A percentile compares a stretch with the other conserved stretches of the same genome.
These are phyloP conservation scores for Dictyostelium capitatum DNA, from an alignment of 78 protist genomes.

Conservation along the genomic window DNA sequence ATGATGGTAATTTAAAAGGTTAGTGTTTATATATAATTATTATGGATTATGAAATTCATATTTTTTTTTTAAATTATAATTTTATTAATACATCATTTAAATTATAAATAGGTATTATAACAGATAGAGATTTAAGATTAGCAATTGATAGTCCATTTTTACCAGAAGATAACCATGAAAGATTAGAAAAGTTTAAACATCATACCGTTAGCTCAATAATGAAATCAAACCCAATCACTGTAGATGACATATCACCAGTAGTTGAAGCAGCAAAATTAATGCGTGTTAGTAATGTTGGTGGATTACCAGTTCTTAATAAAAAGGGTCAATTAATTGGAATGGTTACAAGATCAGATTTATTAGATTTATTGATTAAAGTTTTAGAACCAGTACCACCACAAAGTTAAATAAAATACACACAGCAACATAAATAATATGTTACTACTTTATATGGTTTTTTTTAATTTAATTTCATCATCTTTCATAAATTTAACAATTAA, in stretches of 20 bases:
- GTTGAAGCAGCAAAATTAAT: constrained; percentile 50
- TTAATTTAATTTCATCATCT: too few species aligned
- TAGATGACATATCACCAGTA: constrained; percentile 49
- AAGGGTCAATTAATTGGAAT: constrained; percentile 48
- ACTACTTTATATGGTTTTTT: too few species aligned
- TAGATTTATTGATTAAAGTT: constrained; percentile 50
- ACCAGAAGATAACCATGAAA: constrained; percentile 42
- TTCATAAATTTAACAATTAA: too few species aligned
- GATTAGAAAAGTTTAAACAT: constrained; percentile 31
- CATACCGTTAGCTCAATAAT: constrained; percentile 27
- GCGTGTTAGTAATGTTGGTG: constrained; percentile 63
- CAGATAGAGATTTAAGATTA: constrained; percentile 76
- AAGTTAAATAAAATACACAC: constrained; percentile 23
- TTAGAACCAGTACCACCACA: constrained; percentile 71
- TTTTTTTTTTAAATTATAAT: not conserved
- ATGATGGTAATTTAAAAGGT: constrained; percentile 11
- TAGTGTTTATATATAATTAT: not conserved
- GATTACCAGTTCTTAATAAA: constrained; percentile 48
- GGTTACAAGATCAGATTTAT: constrained; percentile 51
- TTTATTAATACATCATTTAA: not conserved
- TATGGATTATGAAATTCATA: not conserved
- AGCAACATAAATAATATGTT: too few species aligned
- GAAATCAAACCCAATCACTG: constrained; percentile 54
- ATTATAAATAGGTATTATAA: constrained; percentile 31
- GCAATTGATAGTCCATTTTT: constrained; percentile 63